Evolutionary conservation across 2,329 filamentous ascomycete genomes (phyloP).

Genomic region (Stemphylium vesicarium): DNA sequence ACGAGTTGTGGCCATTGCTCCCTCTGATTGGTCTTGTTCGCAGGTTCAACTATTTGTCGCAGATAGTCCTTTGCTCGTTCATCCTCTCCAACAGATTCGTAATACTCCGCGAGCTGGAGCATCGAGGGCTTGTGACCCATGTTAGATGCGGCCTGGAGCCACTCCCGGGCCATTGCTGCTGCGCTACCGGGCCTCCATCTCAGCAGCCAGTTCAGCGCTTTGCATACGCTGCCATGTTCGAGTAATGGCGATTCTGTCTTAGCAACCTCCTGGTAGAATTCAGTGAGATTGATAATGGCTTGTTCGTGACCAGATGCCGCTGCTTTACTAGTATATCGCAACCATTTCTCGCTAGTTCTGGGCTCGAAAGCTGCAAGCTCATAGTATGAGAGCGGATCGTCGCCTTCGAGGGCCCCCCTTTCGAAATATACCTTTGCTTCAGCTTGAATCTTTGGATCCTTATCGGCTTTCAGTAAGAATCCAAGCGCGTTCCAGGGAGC

Average conservation of each 20-base stretch:
- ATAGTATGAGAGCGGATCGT: slow-evolving; percentile 54
- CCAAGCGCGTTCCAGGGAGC: slow-evolving; percentile 43
- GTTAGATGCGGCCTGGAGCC: slow-evolving; percentile 37
- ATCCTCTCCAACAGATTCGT: slow-evolving; percentile 19
- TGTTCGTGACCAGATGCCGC: slow-evolving; percentile 50
- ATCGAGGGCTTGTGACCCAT: slow-evolving; percentile 39
- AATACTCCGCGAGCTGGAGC: slow-evolving; percentile 32
- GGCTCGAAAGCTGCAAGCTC: slow-evolving; percentile 41
- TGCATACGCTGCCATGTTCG: slow-evolving; percentile 15
- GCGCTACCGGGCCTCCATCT: slow-evolving; percentile 24
- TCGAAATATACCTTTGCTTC: slow-evolving; percentile 42
- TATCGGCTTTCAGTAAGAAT: slow-evolving; percentile 25
- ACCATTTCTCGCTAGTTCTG: slow-evolving; percentile 45
- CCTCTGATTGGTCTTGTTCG: slow-evolving; percentile 13
- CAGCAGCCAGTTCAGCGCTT: slow-evolving; percentile 34
- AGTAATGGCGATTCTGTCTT: slow-evolving; percentile 13
- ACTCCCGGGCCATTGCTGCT: slow-evolving; percentile 34
- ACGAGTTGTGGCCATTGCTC: slow-evolving; percentile 40
- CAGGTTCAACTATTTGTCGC: slow-evolving; percentile 22
- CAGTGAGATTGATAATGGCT: slow-evolving; percentile 48
- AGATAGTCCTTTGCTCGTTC: slow-evolving; percentile 24
- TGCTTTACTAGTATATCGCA: slow-evolving; percentile 54
- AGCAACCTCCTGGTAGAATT: slow-evolving; percentile 51
- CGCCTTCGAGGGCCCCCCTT: slow-evolving; percentile 47
- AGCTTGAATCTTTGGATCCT: slow-evolving; percentile 18